These are phyloP conservation scores for Pythium myriotylum DNA, from an alignment of 352 stramenopile species.

Conservation along the genomic window DNA sequence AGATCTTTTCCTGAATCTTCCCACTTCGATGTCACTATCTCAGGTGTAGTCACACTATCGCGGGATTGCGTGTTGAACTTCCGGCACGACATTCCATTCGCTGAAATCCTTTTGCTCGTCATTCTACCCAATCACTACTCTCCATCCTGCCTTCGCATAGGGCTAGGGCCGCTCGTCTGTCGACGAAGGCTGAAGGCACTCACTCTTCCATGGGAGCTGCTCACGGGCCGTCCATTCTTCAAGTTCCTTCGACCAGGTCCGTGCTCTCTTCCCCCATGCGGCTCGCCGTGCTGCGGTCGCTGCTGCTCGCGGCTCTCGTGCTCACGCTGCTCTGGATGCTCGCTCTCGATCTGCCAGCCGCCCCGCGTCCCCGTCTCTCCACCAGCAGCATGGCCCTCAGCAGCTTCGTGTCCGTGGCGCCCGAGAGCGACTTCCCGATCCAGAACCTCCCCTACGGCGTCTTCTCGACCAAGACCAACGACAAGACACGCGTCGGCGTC, in stretches of 20 bases:
- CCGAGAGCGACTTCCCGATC: constrained; percentile 90
- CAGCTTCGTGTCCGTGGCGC: constrained; percentile 63
- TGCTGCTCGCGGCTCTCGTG: constrained; percentile 2
- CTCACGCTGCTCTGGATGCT: constrained; percentile 24
- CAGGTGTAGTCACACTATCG: neutral
- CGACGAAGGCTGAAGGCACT: constrained; percentile 27
- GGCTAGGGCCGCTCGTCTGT: constrained; percentile 18
- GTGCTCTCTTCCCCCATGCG: constrained; percentile 1
- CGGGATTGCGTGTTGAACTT: constrained; percentile 27
- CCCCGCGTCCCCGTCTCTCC: neutral
- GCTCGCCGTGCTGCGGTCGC: neutral
- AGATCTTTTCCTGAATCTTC: neutral
- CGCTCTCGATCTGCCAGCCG: constrained; percentile 7
- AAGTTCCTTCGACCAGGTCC: constrained; percentile 23
- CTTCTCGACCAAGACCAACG: constrained; percentile 81
- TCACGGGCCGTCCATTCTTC: constrained; percentile 24
- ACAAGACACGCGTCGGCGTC: constrained; percentile 76
- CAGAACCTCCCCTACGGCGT: constrained; percentile 96
- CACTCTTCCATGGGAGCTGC: neutral
- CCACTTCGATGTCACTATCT: constrained; percentile 22
- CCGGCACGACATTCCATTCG: constrained; percentile 11
- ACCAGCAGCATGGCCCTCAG: constrained; percentile 30
- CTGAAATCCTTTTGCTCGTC: neutral
- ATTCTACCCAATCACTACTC: constrained; percentile 14
- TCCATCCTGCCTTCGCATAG: neutral